A percentile compares a stretch with the other conserved stretches of the same genome.
These are phyloP conservation scores for Tephrocybe sp. DNA, from an alignment of 768 basidiomycete genomes.

Conservation along the genomic window DNA sequence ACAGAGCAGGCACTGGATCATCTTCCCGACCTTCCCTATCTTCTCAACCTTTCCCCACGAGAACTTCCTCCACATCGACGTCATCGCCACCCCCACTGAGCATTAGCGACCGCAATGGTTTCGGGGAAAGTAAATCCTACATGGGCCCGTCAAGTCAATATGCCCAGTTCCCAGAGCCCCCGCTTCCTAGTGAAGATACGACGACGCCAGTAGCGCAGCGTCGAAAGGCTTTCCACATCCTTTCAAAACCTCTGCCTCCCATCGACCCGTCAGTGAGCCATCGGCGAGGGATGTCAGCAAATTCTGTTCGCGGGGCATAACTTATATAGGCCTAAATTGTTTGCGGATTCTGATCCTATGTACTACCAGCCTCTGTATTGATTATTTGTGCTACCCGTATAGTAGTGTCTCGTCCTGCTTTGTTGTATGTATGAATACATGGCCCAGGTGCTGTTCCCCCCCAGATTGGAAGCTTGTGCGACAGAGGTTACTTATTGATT, in stretches of 20 bases:
- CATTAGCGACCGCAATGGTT: constrained; percentile 34
- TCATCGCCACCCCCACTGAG: constrained; percentile 40
- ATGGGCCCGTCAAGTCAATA: constrained; percentile 71
- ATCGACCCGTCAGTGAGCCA: constrained; percentile 41
- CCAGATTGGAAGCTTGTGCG: constrained; percentile 6
- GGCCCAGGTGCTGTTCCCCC: neutral
- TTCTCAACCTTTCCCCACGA: constrained; percentile 46
- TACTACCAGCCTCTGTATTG: constrained; percentile 22
- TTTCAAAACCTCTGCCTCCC: constrained; percentile 54
- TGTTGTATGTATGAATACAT: constrained; percentile 20
- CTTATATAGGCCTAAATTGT: constrained; percentile 23
- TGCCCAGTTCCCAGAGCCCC: constrained; percentile 72
- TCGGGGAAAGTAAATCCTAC: constrained; percentile 50
- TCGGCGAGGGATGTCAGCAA: constrained; percentile 53
- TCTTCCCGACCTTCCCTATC: constrained; percentile 42
- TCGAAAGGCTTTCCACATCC: constrained; percentile 67
- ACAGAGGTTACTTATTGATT: constrained; percentile 1
- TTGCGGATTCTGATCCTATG: constrained; percentile 15
- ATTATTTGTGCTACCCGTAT: constrained; percentile 14
- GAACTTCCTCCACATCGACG: constrained; percentile 60
- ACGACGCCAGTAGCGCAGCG: constrained; percentile 58
- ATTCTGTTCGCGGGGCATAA: constrained; percentile 48
- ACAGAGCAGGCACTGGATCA: constrained; percentile 70
- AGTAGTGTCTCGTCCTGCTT: constrained; percentile 14
- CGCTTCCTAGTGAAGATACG: constrained; percentile 42